Evolutionary conservation across 768 basidiomycete genomes (phyloP), one percentile per base, ranked within the genome.

Genomic region (Tricholoma saponaceum): DNA sequence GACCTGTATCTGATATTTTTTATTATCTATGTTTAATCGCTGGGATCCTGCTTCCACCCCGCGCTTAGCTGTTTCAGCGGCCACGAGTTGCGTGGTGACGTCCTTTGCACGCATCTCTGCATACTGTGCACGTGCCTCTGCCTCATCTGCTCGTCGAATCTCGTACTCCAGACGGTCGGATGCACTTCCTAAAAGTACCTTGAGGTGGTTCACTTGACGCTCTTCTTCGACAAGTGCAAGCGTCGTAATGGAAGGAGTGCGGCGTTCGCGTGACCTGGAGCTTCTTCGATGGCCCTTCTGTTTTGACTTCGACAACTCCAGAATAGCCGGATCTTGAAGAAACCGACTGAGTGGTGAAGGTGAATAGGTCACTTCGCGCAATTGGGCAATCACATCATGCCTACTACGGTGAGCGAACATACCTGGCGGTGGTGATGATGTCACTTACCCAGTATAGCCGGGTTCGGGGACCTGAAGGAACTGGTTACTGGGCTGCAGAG

Each of bases 101-200:
- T 82, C 80, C 47, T 68, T 76, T 52, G 76, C 76, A 52, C 72
- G 71, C n/a, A 68, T 63, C 67, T 85, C 84, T 26, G 84, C 78
- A 46, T 71, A 74, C 50, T 79, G 78, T 44, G 81, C 84, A 41
- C 83, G 78, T 39, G 72, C 60, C 33, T 76, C 76, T 0, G 80
- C 80, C 35, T 79, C 74, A 46, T 81, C 79, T n/a, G 79, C 82
- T 49, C 82, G 72, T 25, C 77, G 76, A 54, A 76, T 79, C 71
- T 86, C 85, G 49, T 76, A 71, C 63, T 86, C 81, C 37, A 89
- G 73, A 50, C 78, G 76, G 53, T 83, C 82, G 18, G 77, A 76
- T 4, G 84, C 77, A 47, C 68, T 70, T 53, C 78, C 75, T 22
- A 87, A 75, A 23, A 83, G 64, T 26, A 76, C 73, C 66, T 84